These are phyloP conservation scores for Scedosporium apiospermum DNA, from an alignment of 2,329 filamentous ascomycete species.

Conservation along the genomic window DNA sequence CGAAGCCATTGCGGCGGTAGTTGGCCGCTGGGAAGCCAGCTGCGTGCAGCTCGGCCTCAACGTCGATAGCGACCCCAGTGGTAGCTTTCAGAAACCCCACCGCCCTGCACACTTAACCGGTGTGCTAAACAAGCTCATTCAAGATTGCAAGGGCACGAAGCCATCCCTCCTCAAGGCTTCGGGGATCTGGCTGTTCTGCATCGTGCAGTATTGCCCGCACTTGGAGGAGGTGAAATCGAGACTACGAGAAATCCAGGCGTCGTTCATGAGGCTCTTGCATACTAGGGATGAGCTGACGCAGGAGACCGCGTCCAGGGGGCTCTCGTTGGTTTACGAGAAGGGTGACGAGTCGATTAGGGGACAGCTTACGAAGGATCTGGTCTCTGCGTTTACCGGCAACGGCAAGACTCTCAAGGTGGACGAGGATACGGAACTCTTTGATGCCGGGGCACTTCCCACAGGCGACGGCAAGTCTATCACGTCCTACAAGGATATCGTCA, in stretches of 20 bases:
- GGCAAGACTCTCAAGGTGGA: conserved; percentile 72
- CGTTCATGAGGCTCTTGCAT: conserved; percentile 79
- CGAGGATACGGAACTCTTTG: conserved; percentile 86
- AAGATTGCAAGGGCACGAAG: conserved; percentile 74
- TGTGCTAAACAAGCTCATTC: conserved; percentile 63
- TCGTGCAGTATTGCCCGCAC: conserved; percentile 84
- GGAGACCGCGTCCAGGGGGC: conserved; percentile 83
- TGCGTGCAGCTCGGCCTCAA: conserved; percentile 68
- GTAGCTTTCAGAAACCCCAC: conserved; percentile 27
- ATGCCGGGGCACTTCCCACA: conserved; percentile 80
- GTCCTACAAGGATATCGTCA: conserved; percentile 97
- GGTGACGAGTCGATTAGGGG: conserved; percentile 74
- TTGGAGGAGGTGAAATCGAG: conserved; percentile 62
- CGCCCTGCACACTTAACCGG: conserved; percentile 33
- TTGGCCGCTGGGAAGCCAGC: conserved; percentile 75
- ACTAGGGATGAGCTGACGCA: conserved; percentile 92
- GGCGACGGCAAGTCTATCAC: conserved; percentile 83
- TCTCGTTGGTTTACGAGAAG: conserved; percentile 90
- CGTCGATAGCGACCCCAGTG: conserved; percentile 42
- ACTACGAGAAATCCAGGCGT: conserved; percentile 69
- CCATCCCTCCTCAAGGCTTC: conserved; percentile 85
- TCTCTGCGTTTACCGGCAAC: conserved; percentile 77
- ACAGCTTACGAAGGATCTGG: conserved; percentile 76
- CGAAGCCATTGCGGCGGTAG: conserved; percentile 71
- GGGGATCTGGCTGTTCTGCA: conserved; percentile 87